Evolutionary conservation across 441 rosid genomes (phyloP).

Genomic region (Erodium trifolium): DNA sequence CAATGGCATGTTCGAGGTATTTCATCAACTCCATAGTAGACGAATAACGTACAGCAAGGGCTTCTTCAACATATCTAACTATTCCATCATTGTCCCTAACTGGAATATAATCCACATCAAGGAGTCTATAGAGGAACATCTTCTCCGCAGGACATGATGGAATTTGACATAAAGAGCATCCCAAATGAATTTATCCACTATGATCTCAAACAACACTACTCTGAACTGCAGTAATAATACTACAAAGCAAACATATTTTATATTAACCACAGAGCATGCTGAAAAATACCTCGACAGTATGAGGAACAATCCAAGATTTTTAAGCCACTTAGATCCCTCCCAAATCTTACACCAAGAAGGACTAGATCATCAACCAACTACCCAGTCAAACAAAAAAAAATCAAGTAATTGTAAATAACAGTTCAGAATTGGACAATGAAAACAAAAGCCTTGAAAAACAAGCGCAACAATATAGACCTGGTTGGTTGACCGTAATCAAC

Average conservation of each 20-base stretch:
- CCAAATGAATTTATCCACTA: conserved; percentile 15
- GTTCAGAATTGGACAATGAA: background rate
- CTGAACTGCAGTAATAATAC: background rate
- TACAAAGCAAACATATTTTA: background rate
- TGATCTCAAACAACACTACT: conserved; percentile 1
- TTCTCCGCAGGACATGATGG: conserved; percentile 67
- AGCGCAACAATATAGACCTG: conserved; percentile 40
- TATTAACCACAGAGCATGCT: background rate
- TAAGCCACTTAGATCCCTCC: conserved; percentile 42
- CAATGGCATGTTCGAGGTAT: conserved; percentile 52
- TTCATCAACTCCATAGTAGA: conserved; percentile 62
- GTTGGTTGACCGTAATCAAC: conserved; percentile 50
- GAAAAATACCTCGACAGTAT: conserved; percentile 40
- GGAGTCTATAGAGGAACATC: no score
- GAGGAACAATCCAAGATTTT: conserved; percentile 35
- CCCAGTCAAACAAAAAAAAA: conserved; percentile 1
- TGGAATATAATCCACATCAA: conserved; percentile 46
- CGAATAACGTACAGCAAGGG: conserved; percentile 54
- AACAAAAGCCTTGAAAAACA: background rate
- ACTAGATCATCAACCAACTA: conserved; percentile 84
- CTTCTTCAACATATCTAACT: conserved; percentile 46
- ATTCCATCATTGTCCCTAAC: conserved; percentile 33
- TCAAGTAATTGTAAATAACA: background rate
- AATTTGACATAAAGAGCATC: conserved; percentile 42
- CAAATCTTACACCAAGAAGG: conserved; percentile 66